Evolutionary conservation across 2,329 filamentous ascomycete genomes (phyloP), one percentile per base, ranked within the genome.

Genomic region (Meredithiella fracta): DNA sequence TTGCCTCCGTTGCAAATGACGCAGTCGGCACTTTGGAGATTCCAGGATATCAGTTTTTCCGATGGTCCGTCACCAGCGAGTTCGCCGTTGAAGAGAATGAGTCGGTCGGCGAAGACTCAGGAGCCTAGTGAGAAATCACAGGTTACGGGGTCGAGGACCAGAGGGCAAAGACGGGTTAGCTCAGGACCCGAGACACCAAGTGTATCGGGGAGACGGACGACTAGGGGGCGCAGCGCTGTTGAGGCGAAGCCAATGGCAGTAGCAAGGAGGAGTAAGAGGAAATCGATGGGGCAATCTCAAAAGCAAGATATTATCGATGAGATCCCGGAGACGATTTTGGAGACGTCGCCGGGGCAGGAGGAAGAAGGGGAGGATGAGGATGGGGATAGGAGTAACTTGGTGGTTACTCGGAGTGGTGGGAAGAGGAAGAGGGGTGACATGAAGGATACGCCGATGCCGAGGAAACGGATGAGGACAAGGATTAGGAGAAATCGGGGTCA

Each of bases 1-100:
- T 17, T 58, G 1, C 57, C 57, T 3, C 53, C 57, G n/a, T 53
- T 58, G 2, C 54, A 52, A 5, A 58, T 58, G 47, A 58, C 53
- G 15, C 3, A 47, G 57, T 58, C 57, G 5, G 50, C 53, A 4
- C 40, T 50, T n/a, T n/a, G 53, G 11, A 51, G 40, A 14, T 54
- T 42, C 2, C 42, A 54, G 11, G 34, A 49, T 17, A 3, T 47
- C 11, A 53, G 25, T 5, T 42, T 58, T 7, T 34, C 29, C n/a
- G 53, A 50, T 14, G 20, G 29, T 15, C 54, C 42, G 2, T 56
- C 53, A 11, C 53, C 57, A 20, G 34, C 23, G 14, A 55, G 53
- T 9, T 55, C 42, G 9, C 53, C 57, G 9, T 29, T 49, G 5
- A 58, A 55, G 11, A 49, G 51, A 11, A 22, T 52, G 25, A 56